Evolutionary conservation across 2,329 filamentous ascomycete species (phyloP).

Genomic region (Sporothrix curviconia): DNA sequence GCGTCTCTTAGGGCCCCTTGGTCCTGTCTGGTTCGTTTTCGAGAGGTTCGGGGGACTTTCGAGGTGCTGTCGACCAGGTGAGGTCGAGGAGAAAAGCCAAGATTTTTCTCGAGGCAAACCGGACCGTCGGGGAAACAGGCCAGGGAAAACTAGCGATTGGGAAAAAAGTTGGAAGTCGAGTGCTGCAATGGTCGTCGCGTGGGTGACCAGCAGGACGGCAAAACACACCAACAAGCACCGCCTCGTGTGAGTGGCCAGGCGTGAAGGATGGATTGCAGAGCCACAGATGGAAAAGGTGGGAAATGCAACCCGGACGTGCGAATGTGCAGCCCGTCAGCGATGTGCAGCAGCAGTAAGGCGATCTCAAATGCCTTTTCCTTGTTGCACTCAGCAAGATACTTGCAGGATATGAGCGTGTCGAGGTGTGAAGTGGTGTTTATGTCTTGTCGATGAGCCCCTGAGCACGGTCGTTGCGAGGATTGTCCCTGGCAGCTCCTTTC

Average conservation of each 20-base stretch:
- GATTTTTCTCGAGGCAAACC: too few relatives aligned
- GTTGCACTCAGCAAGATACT: too few relatives aligned
- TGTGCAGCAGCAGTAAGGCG: neutral
- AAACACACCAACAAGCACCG: slow-evolving; percentile 8
- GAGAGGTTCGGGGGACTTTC: neutral
- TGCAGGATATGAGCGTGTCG: too few relatives aligned
- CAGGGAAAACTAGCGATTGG: neutral
- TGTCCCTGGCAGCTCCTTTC: too few relatives aligned
- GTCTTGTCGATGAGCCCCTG: neutral
- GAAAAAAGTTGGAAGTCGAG: neutral
- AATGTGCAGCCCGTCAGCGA: too few relatives aligned
- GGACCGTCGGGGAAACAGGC: neutral
- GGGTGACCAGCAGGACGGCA: slow-evolving; percentile 6
- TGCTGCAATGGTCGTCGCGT: slow-evolving; percentile 2
- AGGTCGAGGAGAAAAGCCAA: too few relatives aligned
- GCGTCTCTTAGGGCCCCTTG: neutral
- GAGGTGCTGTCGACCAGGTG: too few relatives aligned
- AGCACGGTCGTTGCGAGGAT: slow-evolving; percentile 4
- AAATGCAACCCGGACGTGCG: too few relatives aligned
- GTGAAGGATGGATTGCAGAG: neutral
- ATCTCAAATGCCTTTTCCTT: neutral
- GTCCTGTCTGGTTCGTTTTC: neutral
- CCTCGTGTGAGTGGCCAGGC: neutral
- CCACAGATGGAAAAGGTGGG: too few relatives aligned
- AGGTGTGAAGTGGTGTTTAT: neutral